Evolutionary conservation across 2,329 filamentous ascomycete species (phyloP).

Genomic region (Ophiosphaerella korrae): DNA sequence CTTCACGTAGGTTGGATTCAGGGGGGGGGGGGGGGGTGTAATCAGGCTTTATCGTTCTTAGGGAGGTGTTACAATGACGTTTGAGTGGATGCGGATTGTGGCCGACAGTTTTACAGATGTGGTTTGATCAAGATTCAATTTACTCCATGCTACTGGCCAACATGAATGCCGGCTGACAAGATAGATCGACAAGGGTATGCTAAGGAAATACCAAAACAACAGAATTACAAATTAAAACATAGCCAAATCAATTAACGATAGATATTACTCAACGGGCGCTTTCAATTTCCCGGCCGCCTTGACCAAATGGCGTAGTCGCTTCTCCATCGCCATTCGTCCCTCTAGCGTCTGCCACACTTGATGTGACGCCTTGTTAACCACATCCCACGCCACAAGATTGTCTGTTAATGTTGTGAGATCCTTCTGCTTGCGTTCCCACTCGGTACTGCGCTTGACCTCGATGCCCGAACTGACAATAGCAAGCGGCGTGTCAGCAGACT

Average conservation of each 20-base stretch:
- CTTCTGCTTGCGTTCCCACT: slow-evolving; percentile 84
- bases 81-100: too few relatives aligned
- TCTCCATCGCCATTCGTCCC: slow-evolving; percentile 77
- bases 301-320: slow-evolving; percentile 74
- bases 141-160: too few relatives aligned
- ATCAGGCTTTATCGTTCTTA: too few relatives aligned
- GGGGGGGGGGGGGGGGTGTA: too few relatives aligned
- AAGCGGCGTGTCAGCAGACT: slow-evolving; percentile 74
- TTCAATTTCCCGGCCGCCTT: slow-evolving; percentile 35
- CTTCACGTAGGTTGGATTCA: too few relatives aligned
- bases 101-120: too few relatives aligned
- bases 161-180: too few relatives aligned
- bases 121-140: too few relatives aligned
- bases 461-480: slow-evolving; percentile 83
- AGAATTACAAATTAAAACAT: not conserved
- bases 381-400: slow-evolving; percentile 81
- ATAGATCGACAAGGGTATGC: slow-evolving; percentile 1
- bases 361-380: slow-evolving; percentile 83
- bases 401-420: slow-evolving; percentile 81
- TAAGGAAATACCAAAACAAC: not conserved
- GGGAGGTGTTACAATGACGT: too few relatives aligned
- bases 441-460: slow-evolving; percentile 66
- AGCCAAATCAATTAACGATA: not conserved
- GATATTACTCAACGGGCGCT: slow-evolving; percentile 1
- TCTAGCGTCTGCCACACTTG: slow-evolving; percentile 80